A percentile compares a stretch with the other conserved stretches of the same genome.
These are phyloP conservation scores for Cyberlindnera japonica DNA, from an alignment of 805 yeast species.

Conservation along the genomic window DNA sequence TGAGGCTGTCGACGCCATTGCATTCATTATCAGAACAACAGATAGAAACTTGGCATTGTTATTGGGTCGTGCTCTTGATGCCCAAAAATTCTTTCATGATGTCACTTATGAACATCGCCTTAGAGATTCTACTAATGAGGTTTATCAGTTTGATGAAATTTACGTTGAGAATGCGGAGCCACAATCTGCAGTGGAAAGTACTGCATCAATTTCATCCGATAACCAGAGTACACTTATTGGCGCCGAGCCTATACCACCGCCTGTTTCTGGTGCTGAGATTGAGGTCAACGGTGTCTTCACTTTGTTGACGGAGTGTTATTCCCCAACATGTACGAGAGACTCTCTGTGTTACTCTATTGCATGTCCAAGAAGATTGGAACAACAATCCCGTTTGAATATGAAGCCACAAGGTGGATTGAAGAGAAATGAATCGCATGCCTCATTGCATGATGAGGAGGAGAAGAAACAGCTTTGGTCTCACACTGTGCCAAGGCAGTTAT, in stretches of 20 bases:
- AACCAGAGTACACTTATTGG: conserved; percentile 11
- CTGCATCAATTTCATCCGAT: conserved; percentile 22
- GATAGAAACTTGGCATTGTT: conserved; percentile 88
- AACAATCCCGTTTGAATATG: conserved; percentile 87
- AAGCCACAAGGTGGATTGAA: conserved; percentile 83
- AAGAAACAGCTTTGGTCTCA: conserved; percentile 90
- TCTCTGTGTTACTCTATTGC: conserved; percentile 89
- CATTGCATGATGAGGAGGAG: conserved; percentile 71
- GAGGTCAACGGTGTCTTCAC: conserved; percentile 89
- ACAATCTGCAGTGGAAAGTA: conserved; percentile 32
- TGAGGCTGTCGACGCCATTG: conserved; percentile 89
- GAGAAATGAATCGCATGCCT: conserved; percentile 66
- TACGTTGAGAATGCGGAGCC: conserved; percentile 32
- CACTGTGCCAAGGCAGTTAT: conserved; percentile 75
- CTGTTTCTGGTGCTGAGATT: conserved; percentile 13
- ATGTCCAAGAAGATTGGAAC: conserved; percentile 93
- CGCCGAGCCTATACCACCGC: conserved; percentile 7
- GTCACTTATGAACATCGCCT: conserved; percentile 92
- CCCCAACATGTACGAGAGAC: conserved; percentile 93
- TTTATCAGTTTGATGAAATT: conserved; percentile 74
- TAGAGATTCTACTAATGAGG: conserved; percentile 82
- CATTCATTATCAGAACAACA: conserved; percentile 79
- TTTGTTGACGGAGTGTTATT: conserved; percentile 87
- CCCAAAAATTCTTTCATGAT: conserved; percentile 91
- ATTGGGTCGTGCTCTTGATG: conserved; percentile 88